These are phyloP conservation scores for Henningerozyma blattae DNA, from an alignment of 805 yeast genomes.

Conservation along the genomic window DNA sequence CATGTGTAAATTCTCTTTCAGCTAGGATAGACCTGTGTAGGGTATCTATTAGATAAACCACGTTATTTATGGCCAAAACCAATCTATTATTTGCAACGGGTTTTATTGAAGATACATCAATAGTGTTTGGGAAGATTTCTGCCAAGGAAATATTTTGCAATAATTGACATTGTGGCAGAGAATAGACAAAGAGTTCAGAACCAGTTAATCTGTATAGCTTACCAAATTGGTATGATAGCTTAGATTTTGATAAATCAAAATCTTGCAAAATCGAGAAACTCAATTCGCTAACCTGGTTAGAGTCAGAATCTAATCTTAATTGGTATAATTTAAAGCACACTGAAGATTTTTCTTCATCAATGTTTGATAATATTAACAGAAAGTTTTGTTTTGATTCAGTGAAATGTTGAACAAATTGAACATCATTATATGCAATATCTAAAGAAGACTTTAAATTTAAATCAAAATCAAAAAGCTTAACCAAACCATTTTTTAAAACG, in stretches of 20 bases:
- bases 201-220: constrained; percentile 15
- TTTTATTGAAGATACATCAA: constrained; percentile 12
- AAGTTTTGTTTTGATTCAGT: constrained; percentile 9
- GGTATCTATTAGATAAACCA: constrained; percentile 19
- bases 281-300: constrained; percentile 11
- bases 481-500: constrained; percentile 19
- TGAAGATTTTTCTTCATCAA: constrained; percentile 9
- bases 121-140: constrained; percentile 7
- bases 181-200: constrained; percentile 10
- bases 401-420: constrained; percentile 14
- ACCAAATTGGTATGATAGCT: constrained; percentile 19
- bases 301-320: constrained; percentile 5
- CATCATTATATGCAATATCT: constrained; percentile 14
- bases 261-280: constrained; percentile 17
- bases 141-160: constrained; percentile 14
- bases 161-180: constrained; percentile 18
- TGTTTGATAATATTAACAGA: constrained; percentile 12
- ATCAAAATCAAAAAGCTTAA: constrained; percentile 18
- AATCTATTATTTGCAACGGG: constrained; percentile 22
- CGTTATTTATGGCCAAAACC: constrained; percentile 18
- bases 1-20: constrained; percentile 16
- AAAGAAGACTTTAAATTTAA: constrained; percentile 13
- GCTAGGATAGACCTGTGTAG: constrained; percentile 16
- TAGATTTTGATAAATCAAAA: constrained; percentile 8
- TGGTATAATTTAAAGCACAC: constrained; percentile 17